These are phyloP conservation scores for Coemansia sp. DNA, from an alignment of 192 early-diverging fungal genomes.

Conservation along the genomic window DNA sequence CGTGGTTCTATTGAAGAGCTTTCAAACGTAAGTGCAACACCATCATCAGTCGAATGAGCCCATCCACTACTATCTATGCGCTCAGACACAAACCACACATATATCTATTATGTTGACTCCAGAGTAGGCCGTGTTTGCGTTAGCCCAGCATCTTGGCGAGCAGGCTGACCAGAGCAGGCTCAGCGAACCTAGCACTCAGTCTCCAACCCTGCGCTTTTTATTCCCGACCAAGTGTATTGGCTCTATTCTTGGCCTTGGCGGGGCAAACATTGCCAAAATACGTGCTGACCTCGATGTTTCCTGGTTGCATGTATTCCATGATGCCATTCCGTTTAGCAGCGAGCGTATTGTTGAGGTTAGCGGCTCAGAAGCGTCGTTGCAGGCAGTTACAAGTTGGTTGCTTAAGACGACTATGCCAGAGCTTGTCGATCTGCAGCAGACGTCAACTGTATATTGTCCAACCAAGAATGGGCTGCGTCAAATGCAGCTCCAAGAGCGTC, in stretches of 20 bases:
- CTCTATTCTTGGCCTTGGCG: slow-evolving; percentile 27
- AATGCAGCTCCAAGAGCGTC: slow-evolving; percentile 28
- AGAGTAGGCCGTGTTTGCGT: slow-evolving; percentile 26
- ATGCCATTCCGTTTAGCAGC: slow-evolving; percentile 32
- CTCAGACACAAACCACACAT: not conserved
- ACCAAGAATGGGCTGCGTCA: slow-evolving; percentile 25
- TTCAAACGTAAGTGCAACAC: slow-evolving; percentile 26
- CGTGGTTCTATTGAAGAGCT: slow-evolving; percentile 22
- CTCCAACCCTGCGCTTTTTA: slow-evolving; percentile 25
- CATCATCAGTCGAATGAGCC: not conserved
- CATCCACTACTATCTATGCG: too few relatives aligned
- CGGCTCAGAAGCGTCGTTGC: slow-evolving; percentile 19
- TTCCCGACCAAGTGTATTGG: slow-evolving; percentile 39
- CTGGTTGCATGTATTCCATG: slow-evolving; percentile 25
- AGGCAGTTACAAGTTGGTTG: slow-evolving; percentile 10
- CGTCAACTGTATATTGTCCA: slow-evolving; percentile 30
- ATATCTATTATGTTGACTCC: not conserved
- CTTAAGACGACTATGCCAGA: slow-evolving; percentile 14
- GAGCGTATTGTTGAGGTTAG: slow-evolving; percentile 43
- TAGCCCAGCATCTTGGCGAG: slow-evolving; percentile 35
- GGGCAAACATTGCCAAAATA: slow-evolving; percentile 15
- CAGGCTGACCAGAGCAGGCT: slow-evolving; percentile 7
- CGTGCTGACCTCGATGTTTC: slow-evolving; percentile 17
- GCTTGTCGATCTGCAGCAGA: slow-evolving; percentile 16
- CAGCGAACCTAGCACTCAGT: not conserved